Evolutionary conservation across 1,284 basidiomycete species (phyloP), one percentile per base, ranked within the genome.

Genomic region (Leccinum proximum): DNA sequence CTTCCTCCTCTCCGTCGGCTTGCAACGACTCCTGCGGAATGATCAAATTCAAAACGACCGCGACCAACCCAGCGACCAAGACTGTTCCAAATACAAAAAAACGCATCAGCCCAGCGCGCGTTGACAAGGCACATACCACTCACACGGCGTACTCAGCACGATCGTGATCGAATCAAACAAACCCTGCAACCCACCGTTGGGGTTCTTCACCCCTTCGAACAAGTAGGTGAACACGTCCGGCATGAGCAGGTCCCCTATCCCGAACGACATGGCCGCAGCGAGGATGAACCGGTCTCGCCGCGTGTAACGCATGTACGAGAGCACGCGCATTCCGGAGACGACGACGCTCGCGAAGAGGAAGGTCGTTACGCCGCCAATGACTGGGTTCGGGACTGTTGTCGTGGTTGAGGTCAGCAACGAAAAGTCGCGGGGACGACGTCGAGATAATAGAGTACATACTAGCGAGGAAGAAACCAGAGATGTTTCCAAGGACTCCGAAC

Each of bases 361-460:
- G 2, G 91, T 92, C 13, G 91, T 94, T 2, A 93, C 89, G 5
- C 92, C 92, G 3, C 94, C 93, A 0, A 96, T 82, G 9, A 95
- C 91, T 0, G 92, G 79, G 68, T 91, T 89, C 0, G 93, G 93
- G 60, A 68, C 73, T 75, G 58, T 18, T 1, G 50, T 37, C 4
- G 14, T 22, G 26, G 26, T 30, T 30, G 37, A 38, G 37, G n/a
- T 59, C 13, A 30, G 13, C 22, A 59, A 59, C 10, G 18, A 59
- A 59, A 56, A 8, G 56, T 11, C 26, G 38, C 2, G 26, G 16
- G n/a, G 18, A 14, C 8, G 37, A 8, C 22, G 10, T n/a, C 30
- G 33, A 58, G 56, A 35, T n/a, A n/a, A 22, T 1, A 22, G 9
- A 14, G 53, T 16, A 78, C 82, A 62, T 69, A 83, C 82, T 92